A percentile compares a stretch with the other conserved stretches of the same genome.
Conservation (phyloP, 2,329 filamentous ascomycete species). For the Anthostomella pinea region DNA sequence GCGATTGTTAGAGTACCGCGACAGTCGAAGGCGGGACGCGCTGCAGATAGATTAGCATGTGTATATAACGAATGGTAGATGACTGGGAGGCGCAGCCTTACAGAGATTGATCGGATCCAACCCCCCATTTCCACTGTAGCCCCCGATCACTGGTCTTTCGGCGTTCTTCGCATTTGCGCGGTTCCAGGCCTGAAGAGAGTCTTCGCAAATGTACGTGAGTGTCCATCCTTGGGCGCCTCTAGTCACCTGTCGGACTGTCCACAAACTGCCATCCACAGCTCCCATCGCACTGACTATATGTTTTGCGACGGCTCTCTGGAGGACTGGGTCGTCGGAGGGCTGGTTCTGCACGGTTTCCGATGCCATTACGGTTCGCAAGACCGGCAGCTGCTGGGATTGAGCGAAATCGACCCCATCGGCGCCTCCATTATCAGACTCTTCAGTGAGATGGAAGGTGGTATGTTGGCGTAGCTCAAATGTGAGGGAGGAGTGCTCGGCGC, state of each 20-base stretch:
- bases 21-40: constrained; percentile 59
- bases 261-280: constrained; percentile 46
- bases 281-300: constrained; percentile 45
- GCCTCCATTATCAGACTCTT: constrained; percentile 36
- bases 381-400: constrained; percentile 26
- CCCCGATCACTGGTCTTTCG: constrained; percentile 42
- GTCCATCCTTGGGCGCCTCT: constrained; percentile 49
- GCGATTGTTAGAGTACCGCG: constrained; percentile 48
- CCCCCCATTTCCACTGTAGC: constrained; percentile 46
- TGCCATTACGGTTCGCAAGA: constrained; percentile 39
- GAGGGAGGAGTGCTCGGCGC: constrained; percentile 47
- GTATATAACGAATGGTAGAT: neutral
- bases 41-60: constrained; percentile 31
- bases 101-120: constrained; percentile 44
- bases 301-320: constrained; percentile 49
- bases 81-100: constrained; percentile 27
- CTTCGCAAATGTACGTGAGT: constrained; percentile 52
- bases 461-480: constrained; percentile 46
- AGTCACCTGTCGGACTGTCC: constrained; percentile 45
- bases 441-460: constrained; percentile 41
- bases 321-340: constrained; percentile 43
- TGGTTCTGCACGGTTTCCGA: constrained; percentile 49
- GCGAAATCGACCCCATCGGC: constrained; percentile 26
- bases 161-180: constrained; percentile 43
- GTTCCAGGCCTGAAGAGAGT: constrained; percentile 51